A percentile compares a stretch with the other conserved stretches of the same genome.
These are phyloP conservation scores for Ophiostoma piceae DNA, from an alignment of 2,329 filamentous ascomycete genomes.

Conservation along the genomic window DNA sequence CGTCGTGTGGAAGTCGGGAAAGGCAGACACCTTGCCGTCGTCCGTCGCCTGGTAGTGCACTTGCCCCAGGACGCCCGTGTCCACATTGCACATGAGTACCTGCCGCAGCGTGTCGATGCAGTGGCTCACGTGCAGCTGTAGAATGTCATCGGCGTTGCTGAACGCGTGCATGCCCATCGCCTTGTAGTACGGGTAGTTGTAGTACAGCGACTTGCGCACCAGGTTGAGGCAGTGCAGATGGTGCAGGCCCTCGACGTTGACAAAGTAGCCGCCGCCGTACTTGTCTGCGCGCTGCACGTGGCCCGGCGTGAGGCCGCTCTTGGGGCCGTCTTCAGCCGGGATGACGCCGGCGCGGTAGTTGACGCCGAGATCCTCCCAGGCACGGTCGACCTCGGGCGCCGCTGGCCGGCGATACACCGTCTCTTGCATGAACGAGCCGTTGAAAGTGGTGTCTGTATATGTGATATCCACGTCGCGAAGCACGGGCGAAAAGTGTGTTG, in stretches of 20 bases:
- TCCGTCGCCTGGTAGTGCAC: slow-evolving; percentile 49
- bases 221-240: slow-evolving; percentile 58
- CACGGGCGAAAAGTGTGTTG: slow-evolving; percentile 31
- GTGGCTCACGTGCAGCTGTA: slow-evolving; percentile 54
- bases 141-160: slow-evolving; percentile 48
- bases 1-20: slow-evolving; percentile 58
- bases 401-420: slow-evolving; percentile 48
- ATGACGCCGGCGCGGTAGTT: slow-evolving; percentile 47
- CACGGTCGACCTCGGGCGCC: slow-evolving; percentile 50
- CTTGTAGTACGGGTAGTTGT: slow-evolving; percentile 56
- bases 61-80: slow-evolving; percentile 56
- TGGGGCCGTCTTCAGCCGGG: slow-evolving; percentile 43
- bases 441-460: slow-evolving; percentile 41
- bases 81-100: slow-evolving; percentile 58
- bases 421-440: slow-evolving; percentile 52
- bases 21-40: slow-evolving; percentile 36
- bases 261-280: slow-evolving; percentile 55
- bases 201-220: slow-evolving; percentile 53
- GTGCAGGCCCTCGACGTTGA: slow-evolving; percentile 54
- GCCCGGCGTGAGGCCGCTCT: slow-evolving; percentile 46
- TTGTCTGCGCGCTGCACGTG: slow-evolving; percentile 52
- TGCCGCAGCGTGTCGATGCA: slow-evolving; percentile 59
- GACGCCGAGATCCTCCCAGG: slow-evolving; percentile 41
- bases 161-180: slow-evolving; percentile 48
- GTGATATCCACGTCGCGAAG: slow-evolving; percentile 34